Percentiles rank a stretch among this genome's conserved stretches.
Conservation (phyloP, 208 protist species). For the Leishmania arabica region DNA sequence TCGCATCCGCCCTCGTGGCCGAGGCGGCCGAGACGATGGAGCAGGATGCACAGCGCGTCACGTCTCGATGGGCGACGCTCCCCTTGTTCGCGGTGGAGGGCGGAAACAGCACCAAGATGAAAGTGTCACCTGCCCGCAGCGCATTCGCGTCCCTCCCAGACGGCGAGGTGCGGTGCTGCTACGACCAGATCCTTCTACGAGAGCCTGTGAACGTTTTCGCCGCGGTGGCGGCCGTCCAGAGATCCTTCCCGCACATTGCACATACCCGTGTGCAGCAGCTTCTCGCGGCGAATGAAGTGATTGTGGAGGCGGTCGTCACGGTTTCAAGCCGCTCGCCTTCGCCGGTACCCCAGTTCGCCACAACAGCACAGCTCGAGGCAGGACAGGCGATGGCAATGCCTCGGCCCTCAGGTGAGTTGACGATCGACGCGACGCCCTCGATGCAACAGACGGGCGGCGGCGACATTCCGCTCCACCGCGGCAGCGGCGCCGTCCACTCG, state of each 20-base stretch:
- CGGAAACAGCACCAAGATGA: neutral
- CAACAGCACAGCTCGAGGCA: neutral
- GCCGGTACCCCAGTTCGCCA: neutral
- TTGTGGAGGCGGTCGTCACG: slow-evolving; percentile 30
- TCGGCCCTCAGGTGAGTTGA: neutral
- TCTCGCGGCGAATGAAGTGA: slow-evolving; percentile 58
- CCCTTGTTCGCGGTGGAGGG: neutral
- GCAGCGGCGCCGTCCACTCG: neutral
- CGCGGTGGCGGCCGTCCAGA: slow-evolving; percentile 38
- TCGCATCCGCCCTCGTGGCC: slow-evolving; percentile 56
- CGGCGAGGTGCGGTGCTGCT: slow-evolving; percentile 17
- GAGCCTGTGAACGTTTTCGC: slow-evolving; percentile 61
- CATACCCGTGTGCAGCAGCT: slow-evolving; percentile 52
- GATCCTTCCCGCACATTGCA: slow-evolving; percentile 62
- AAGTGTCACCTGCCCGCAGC: neutral
- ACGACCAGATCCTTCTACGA: slow-evolving; percentile 64
- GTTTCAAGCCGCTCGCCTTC: neutral
- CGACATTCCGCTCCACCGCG: neutral
- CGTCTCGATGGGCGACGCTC: neutral
- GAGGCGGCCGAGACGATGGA: slow-evolving; percentile 57
- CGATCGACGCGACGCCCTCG: neutral
- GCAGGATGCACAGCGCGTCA: slow-evolving; percentile 12
- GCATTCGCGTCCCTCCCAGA: neutral
- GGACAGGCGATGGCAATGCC: neutral
- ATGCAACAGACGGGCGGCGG: neutral